Evolutionary conservation across 306 rosid genomes (phyloP).

Genomic region (Trichosanthes cucumerina): DNA sequence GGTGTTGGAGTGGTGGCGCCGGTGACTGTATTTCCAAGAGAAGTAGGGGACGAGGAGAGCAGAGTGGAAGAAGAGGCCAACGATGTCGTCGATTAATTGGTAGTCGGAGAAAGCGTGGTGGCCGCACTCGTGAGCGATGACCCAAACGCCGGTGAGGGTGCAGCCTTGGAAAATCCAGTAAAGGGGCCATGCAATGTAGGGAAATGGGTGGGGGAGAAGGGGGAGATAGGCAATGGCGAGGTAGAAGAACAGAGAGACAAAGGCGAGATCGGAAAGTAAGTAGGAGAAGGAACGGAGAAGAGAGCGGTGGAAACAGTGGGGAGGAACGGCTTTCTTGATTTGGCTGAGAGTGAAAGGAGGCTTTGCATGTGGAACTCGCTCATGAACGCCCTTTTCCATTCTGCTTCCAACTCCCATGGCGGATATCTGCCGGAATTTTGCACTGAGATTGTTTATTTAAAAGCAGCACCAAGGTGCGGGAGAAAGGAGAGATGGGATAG

Average conservation of each 20-base stretch:
- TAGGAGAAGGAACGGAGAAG: constrained; percentile 42
- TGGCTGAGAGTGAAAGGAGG: constrained; percentile 68
- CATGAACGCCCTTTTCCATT: background rate
- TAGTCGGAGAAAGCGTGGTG: constrained; percentile 75
- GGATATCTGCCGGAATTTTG: no score
- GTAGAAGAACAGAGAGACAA: constrained; percentile 22
- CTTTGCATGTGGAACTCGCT: constrained; percentile 39
- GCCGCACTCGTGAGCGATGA: constrained; percentile 80
- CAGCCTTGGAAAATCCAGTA: constrained; percentile 70
- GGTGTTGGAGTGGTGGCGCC: constrained; percentile 72
- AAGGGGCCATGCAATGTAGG: constrained; percentile 42
- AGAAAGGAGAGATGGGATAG: background rate
- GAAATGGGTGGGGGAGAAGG: constrained; percentile 31
- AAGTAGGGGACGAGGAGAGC: constrained; percentile 60
- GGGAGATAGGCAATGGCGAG: constrained; percentile 32
- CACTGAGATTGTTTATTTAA: background rate
- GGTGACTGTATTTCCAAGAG: constrained; percentile 70
- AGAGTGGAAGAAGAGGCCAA: constrained; percentile 56
- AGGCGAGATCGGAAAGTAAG: constrained; percentile 35
- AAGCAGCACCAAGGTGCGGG: background rate
- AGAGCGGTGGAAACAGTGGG: constrained; percentile 65
- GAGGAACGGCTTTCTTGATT: constrained; percentile 58
- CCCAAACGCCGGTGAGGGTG: constrained; percentile 61
- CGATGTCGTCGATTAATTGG: constrained; percentile 46
- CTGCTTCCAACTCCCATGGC: background rate